Conservation (phyloP, 164 flowering plant genomes). For the Berberis thunbergii region DNA sequence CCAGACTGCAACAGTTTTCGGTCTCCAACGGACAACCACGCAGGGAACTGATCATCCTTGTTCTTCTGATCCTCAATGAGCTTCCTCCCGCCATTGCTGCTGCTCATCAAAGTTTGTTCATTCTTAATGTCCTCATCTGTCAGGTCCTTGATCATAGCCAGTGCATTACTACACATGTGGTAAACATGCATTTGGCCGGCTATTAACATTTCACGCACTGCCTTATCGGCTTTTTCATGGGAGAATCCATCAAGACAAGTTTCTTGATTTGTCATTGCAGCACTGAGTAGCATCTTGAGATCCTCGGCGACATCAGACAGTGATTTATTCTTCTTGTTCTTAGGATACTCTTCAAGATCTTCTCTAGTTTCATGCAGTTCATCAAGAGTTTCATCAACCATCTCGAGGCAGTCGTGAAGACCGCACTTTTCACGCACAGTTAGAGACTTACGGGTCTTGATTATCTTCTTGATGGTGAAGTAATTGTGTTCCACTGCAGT, state of each 20-base stretch:
- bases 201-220: conserved; percentile 26
- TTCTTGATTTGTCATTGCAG: conserved; percentile 78
- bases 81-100: conserved; percentile 19
- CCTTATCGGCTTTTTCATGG: conserved; percentile 45
- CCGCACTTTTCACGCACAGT: conserved; percentile 49
- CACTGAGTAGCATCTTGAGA: conserved; percentile 51
- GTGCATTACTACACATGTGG: conserved; percentile 59
- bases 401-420: conserved; percentile 69
- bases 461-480: conserved; percentile 34
- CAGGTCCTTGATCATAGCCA: conserved; percentile 83
- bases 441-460: conserved; percentile 11
- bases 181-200: conserved; percentile 34
- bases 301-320: conserved; percentile 44
- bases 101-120: conserved; percentile 6
- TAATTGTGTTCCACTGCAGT: conserved; percentile 37
- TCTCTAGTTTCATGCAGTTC: conserved; percentile 43
- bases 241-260: conserved; percentile 82
- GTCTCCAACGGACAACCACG: conserved; percentile 72
- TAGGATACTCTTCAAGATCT: conserved; percentile 50
- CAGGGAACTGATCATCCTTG: conserved; percentile 35
- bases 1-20: conserved; percentile 53
- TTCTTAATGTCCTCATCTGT: conserved; percentile 47
- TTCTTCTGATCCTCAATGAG: background rate
- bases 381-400: conserved; percentile 59
- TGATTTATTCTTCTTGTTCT: conserved; percentile 23